Conservation (phyloP, 495 filamentous ascomycete species). For the Penicilliopsis zonata region DNA sequence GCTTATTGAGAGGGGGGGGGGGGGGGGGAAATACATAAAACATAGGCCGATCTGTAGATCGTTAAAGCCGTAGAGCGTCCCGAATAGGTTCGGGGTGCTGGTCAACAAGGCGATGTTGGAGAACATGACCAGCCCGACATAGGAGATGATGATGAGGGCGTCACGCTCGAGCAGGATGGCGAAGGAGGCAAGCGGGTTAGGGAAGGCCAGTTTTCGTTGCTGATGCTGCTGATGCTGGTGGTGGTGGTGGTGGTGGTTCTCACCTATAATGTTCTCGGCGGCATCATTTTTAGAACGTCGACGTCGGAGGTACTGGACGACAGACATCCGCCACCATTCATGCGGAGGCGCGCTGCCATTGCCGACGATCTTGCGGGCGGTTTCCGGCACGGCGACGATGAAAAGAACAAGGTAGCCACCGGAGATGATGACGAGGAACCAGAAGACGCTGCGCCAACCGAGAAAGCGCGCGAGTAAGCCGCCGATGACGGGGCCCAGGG, state of each 20-base stretch:
- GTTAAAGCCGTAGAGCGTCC: conserved; percentile 49
- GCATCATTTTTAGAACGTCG: conserved; percentile 9
- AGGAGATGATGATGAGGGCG: conserved; percentile 43
- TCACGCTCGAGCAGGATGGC: conserved; percentile 54
- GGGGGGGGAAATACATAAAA: conserved; percentile 13
- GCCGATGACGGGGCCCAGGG: conserved; percentile 31
- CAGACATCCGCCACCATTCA: conserved; percentile 23
- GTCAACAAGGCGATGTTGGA: conserved; percentile 32
- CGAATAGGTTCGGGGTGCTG: conserved; percentile 48
- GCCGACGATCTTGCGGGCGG: conserved; percentile 56
- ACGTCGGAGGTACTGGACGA: conserved; percentile 23
- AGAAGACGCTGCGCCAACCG: conserved; percentile 33
- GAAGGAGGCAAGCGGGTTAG: conserved; percentile 55
- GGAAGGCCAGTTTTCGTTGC: conserved; percentile 45
- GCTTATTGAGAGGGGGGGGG: conserved; percentile 14
- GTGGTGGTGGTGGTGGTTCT: conserved; percentile 12
- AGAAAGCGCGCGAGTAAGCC: conserved; percentile 21
- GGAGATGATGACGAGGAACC: conserved; percentile 27
- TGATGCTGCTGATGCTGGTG: conserved; percentile 12
- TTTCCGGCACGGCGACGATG: conserved; percentile 50
- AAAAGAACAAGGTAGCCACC: conserved; percentile 25
- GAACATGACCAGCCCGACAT: conserved; percentile 43
- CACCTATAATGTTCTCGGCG: conserved; percentile 11
- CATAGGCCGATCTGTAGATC: conserved; percentile 54
- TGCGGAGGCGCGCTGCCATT: conserved; percentile 37